Evolutionary conservation across 805 yeast genomes (phyloP).

Genomic region (Cyberlindnera xishuangbannaensis): DNA sequence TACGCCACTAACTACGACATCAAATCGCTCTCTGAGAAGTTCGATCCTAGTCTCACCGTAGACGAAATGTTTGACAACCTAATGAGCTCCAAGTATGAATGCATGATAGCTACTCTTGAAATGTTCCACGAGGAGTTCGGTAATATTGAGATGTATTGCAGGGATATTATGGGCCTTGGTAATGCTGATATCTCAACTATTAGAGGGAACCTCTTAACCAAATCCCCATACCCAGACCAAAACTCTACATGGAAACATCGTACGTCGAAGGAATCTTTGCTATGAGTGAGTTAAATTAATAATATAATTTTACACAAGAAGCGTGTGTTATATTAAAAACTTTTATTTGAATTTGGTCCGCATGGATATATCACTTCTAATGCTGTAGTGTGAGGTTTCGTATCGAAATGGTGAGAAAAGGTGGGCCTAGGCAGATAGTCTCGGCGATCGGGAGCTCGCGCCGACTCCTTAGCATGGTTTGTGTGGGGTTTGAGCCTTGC

Average conservation of each 20-base stretch:
- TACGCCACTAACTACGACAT: neutral
- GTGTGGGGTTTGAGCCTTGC: no score
- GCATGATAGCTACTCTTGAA: slow-evolving; percentile 62
- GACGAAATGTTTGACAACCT: slow-evolving; percentile 53
- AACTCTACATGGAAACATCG: slow-evolving; percentile 22
- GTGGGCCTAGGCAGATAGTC: no score
- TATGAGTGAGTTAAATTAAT: no score
- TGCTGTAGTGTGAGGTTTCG: no score
- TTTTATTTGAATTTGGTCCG: no score
- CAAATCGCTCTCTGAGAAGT: neutral
- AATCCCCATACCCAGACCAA: slow-evolving; percentile 14
- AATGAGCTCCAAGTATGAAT: slow-evolving; percentile 59
- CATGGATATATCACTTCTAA: no score
- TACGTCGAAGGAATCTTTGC: slow-evolving; percentile 10
- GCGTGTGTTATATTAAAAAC: no score
- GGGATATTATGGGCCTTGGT: slow-evolving; percentile 37
- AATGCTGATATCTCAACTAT: slow-evolving; percentile 37
- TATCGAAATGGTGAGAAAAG: no score
- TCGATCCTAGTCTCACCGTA: slow-evolving; percentile 17
- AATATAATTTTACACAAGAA: no score
- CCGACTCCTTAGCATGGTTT: no score
- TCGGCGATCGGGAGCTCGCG: no score
- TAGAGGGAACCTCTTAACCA: slow-evolving; percentile 26
- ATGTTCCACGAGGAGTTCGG: slow-evolving; percentile 47
- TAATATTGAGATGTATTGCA: slow-evolving; percentile 45